These are phyloP conservation scores for Blastosporella zonata DNA, from an alignment of 1,284 basidiomycete genomes.

Conservation along the genomic window DNA sequence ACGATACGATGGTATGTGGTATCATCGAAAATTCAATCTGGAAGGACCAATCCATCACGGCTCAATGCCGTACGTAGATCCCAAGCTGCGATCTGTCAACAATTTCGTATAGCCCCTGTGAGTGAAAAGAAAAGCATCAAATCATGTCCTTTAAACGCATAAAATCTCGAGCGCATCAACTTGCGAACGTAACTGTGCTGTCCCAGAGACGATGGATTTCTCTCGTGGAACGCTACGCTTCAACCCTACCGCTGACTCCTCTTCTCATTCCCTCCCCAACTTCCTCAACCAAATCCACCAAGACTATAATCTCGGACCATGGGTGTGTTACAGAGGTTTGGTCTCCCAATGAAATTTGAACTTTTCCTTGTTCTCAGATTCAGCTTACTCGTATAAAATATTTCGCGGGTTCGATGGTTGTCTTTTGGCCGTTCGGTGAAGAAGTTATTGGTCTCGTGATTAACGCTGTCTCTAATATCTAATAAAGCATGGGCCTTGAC, in stretches of 20 bases:
- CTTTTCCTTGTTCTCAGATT: background rate
- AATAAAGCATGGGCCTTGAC: constrained; percentile 13
- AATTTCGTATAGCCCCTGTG: too few species aligned
- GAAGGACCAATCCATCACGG: too few species aligned
- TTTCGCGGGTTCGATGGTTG: constrained; percentile 16
- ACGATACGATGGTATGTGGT: too few species aligned
- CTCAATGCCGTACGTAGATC: too few species aligned
- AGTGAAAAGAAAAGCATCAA: too few species aligned
- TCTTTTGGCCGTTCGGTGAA: constrained; percentile 19
- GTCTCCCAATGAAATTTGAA: background rate
- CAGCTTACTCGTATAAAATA: constrained; percentile 12
- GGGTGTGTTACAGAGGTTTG: background rate
- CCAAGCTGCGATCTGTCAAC: too few species aligned
- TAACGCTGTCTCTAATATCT: background rate
- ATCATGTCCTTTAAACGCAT: too few species aligned
- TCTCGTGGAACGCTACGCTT: background rate
- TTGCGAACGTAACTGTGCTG: too few species aligned
- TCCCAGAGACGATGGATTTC: background rate
- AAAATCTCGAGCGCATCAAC: background rate
- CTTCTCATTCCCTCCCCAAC: background rate
- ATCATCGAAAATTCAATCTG: too few species aligned
- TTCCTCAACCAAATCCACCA: background rate
- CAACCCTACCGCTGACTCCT: background rate
- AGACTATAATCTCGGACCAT: constrained; percentile 8
- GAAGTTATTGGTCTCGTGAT: background rate